Conservation (phyloP, 805 yeast species). For the Metschnikowia noctiluminum region DNA sequence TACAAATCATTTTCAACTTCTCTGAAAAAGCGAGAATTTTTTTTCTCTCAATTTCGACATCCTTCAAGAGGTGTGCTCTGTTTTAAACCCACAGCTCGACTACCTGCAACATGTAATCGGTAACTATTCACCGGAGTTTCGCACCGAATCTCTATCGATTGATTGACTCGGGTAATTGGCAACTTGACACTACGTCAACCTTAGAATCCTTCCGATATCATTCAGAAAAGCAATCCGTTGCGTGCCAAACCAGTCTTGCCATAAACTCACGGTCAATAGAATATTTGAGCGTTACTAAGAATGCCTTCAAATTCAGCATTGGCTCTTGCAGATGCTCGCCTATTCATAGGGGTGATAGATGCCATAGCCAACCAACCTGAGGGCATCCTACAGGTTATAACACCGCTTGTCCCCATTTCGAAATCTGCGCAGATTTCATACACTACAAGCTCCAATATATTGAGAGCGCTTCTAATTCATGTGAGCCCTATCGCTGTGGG, state of each 20-base stretch:
- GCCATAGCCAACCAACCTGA: conserved; percentile 9
- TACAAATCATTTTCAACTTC: too few species aligned
- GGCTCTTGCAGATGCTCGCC: conserved; percentile 10
- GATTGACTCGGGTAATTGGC: too few species aligned
- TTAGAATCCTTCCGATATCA: too few species aligned
- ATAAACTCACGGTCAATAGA: neutral
- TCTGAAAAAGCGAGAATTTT: too few species aligned
- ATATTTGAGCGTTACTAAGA: neutral
- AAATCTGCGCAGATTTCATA: neutral
- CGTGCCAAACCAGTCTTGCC: neutral
- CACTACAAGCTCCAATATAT: conserved; percentile 9
- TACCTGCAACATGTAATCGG: too few species aligned
- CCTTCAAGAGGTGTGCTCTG: too few species aligned
- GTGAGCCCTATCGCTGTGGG: conserved; percentile 12
- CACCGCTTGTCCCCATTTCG: conserved; percentile 7
- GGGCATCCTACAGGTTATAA: neutral
- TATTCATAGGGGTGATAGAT: conserved; percentile 7
- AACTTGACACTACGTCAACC: too few species aligned
- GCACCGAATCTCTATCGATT: too few species aligned
- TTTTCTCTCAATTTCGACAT: too few species aligned
- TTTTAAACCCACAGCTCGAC: too few species aligned
- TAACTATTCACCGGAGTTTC: too few species aligned
- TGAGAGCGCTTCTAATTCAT: conserved; percentile 9
- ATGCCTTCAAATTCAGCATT: conserved; percentile 1
- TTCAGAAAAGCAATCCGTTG: neutral